These are phyloP conservation scores for Chytriomyces sp. DNA, from an alignment of 192 early-diverging fungal genomes.

Conservation along the genomic window DNA sequence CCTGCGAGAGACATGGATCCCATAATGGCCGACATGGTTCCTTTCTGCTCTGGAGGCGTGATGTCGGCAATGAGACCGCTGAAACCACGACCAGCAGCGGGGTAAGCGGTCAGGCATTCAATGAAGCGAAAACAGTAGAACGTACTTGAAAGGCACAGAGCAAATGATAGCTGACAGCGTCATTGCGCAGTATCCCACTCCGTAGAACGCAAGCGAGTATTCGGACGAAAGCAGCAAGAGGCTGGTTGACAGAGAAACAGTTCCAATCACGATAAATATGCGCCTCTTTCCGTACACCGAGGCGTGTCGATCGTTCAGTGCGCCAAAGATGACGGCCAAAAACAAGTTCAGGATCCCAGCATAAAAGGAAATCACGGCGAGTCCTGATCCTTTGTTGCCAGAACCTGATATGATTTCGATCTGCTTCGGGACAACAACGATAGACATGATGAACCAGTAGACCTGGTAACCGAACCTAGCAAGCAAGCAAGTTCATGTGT, in stretches of 20 bases:
- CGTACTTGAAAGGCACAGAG: slow-evolving; percentile 50
- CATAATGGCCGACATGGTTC: slow-evolving; percentile 46
- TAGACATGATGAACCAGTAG: slow-evolving; percentile 49
- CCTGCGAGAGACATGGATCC: slow-evolving; percentile 49
- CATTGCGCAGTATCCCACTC: slow-evolving; percentile 42
- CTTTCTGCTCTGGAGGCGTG: slow-evolving; percentile 49
- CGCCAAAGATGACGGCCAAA: slow-evolving; percentile 46
- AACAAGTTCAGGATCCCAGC: slow-evolving; percentile 46
- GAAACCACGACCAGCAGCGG: too few relatives aligned
- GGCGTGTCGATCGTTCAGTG: slow-evolving; percentile 45
- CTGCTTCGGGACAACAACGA: slow-evolving; percentile 47
- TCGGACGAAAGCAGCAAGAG: slow-evolving; percentile 36
- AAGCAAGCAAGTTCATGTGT: background rate
- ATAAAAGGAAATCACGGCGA: slow-evolving; percentile 41
- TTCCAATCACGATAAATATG: slow-evolving; percentile 45
- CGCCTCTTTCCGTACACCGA: slow-evolving; percentile 36
- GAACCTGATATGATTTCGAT: slow-evolving; percentile 42
- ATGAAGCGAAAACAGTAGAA: too few relatives aligned
- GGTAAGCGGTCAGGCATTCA: too few relatives aligned
- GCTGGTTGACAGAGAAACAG: slow-evolving; percentile 39
- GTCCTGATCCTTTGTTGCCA: slow-evolving; percentile 46
- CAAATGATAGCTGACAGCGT: slow-evolving; percentile 37
- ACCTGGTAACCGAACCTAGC: slow-evolving; percentile 38
- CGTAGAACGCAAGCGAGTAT: slow-evolving; percentile 36
- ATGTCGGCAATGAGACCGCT: slow-evolving; percentile 49